Base-by-base conservation (phyloP, 345 rosid species). In the Ceriops tagal region DNA sequence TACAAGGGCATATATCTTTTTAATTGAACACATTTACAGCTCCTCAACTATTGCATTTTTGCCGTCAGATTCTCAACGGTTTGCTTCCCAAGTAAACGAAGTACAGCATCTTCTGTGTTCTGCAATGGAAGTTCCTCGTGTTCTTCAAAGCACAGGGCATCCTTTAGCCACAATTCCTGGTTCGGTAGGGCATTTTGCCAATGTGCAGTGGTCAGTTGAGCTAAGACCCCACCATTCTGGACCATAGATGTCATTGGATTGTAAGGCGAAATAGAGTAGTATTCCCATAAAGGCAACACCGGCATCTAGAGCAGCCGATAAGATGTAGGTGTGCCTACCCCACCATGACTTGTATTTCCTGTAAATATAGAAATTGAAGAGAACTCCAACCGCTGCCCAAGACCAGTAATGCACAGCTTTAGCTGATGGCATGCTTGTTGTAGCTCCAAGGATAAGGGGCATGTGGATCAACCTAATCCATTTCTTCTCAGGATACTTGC, bases 231-330 rank as follows among this genome's bases (percentile, higher is more conserved):
- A 88, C 98, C 98, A 90, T 0, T 66, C 69, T 37, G 92, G 89
- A 26, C 92, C 88, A 67, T 65, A 64, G 57, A 88, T 79, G 6
- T 84, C 79, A 21, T 72, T 55, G 62, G 79, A 73, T 63, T 92
- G 98, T 24, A 92, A 80, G 16, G 83, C 22, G 9, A 90, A 82
- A 73, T 70, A 92, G 35, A 92, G 76, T 64, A 90, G 2, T 20
- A 88, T 68, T 20, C 78, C 92, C 92, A 90, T 83, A 68, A 86
- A 81, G 0, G 95, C 91, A 20, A 92, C 67, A 11, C 98, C 96
- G 15, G 96, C 96, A 81, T 87, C 96, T 61, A 92, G 55, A 46
- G 85, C 96, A 9, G 96, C 96, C 2, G 96, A 90, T 55, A 87
- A 77, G 58, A 88, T 83, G 63, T 92, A 90, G 65, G 72, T 92